Evolutionary conservation across 192 early-diverging fungal species (phyloP), one percentile per base, ranked within the genome.

Genomic region (Diversispora epigaea): DNA sequence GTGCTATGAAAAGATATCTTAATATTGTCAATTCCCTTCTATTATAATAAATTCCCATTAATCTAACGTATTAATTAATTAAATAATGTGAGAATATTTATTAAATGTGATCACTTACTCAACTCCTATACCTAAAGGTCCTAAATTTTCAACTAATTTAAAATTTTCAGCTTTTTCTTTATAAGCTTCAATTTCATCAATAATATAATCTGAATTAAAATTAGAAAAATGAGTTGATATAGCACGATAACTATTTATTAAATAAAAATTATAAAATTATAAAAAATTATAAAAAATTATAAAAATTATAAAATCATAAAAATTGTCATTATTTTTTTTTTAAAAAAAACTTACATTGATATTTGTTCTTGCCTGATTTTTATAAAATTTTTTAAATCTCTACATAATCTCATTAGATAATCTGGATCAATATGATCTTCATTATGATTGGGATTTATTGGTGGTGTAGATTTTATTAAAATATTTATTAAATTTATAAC

Each of bases 1-100:
- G 65, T 17, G 79, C 76, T 43, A 56, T 73, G 19, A 84, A 52
- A 17, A 81, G 68, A 14, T 66, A 61, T 14, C 56, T 49, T 17
- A 84, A 50, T 14, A 82, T 77, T 5, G 52, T 76, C 40, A 84
- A 71, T 65, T 84, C 81, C n/a, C 65, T 73, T 54, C 78, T 57
- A 32, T 43, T 55, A 49, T 50, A 19, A 49, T 25, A 12, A 25
- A 12, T 49, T 6, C 6, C 12, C 12, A 64, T 40, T n/a, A 64
- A 41, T 25, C 40, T 64, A 0, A 64, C 5, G 6, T 6, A 32
- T 64, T n/a, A 39, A 22, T 32, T 32, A 15, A 64, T 32, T 40
- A 9, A 40, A 10, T 64, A 6, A 22, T 64, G 0, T 5, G 10
- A 10, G 6, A 39, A 44, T 43, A 11, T 12, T 65, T 40, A 11